These are phyloP conservation scores for Nannochloris sp. DNA, from an alignment of 139 green algal genomes.

Conservation along the genomic window DNA sequence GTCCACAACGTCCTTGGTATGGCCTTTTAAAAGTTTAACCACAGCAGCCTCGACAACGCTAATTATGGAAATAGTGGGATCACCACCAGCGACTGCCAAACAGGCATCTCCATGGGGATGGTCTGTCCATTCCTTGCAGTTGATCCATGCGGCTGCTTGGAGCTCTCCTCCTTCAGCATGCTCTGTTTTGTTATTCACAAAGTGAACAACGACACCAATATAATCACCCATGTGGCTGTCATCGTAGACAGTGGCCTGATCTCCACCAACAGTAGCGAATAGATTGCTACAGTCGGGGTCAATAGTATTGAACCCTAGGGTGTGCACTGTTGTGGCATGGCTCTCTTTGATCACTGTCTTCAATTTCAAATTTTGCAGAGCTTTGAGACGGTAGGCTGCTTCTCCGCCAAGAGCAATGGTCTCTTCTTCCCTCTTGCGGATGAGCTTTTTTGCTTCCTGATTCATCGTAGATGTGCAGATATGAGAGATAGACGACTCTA, in stretches of 20 bases:
- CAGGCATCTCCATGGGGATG: conserved; percentile 48
- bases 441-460: conserved; percentile 7
- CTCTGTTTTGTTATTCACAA: conserved; percentile 33
- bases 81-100: conserved; percentile 48
- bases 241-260: conserved; percentile 67
- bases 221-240: conserved; percentile 58
- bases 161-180: conserved; percentile 43
- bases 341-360: conserved; percentile 62
- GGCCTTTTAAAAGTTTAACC: conserved; percentile 36
- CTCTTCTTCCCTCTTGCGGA: conserved; percentile 12
- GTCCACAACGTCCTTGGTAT: conserved; percentile 38
- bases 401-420: conserved; percentile 13
- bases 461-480: too few relatives aligned
- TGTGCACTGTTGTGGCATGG: conserved; percentile 31
- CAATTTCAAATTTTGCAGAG: conserved; percentile 36
- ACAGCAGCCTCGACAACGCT: conserved; percentile 52
- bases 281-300: conserved; percentile 29
- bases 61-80: conserved; percentile 50
- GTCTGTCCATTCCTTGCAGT: not conserved
- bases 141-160: conserved; percentile 34
- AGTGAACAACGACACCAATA: conserved; percentile 56
- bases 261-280: conserved; percentile 46
- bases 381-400: conserved; percentile 18
- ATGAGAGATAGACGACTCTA: too few relatives aligned
- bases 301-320: conserved; percentile 35